Evolutionary conservation across 2,329 filamentous ascomycete genomes (phyloP), one percentile per base, ranked within the genome.

Genomic region (Xylaria sp.): DNA sequence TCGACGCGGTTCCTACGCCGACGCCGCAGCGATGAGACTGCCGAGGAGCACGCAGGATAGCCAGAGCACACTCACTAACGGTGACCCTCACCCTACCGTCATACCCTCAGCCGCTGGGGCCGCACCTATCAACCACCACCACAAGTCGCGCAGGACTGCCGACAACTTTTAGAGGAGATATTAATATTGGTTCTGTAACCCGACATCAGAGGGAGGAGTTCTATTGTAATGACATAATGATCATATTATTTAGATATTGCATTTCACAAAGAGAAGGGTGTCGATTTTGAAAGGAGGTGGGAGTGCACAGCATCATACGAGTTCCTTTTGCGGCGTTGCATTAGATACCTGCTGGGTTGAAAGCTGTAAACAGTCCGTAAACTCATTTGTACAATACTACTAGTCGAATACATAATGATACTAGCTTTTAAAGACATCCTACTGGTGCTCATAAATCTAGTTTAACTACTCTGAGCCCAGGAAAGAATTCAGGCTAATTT

Each of bases 41-140:
- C 66, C 67, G 2, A 68, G 73, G 13, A 69, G 67, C 21, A 76
- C 74, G 1, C 66, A 76, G 40, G 77, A 78, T 21, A 78, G 76
- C 69, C 70, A 78, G 62, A 69, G 75, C 27, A 75, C 75, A 10
- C 57, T 78, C n/a, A 75, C 75, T n/a, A 68, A 74, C 35, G 66
- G 65, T 9, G 66, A 59, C 6, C 53, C 63, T 21, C 35, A 63
- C 18, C 57, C 62, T 5, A 65, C 27, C 1, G 63, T 70, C 55
- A 50, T 70, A 47, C 65, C 66, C 4, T 54, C 62, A 1, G 69
- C 69, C 0, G 69, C 58, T 12, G 58, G 59, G 5, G 65, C 58
- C 10, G 65, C 68, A 16, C 50, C 60, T 57, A 29, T 53, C 4
- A 16, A 6, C 6, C 37, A 48, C 23, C 68, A 48, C 23, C 66